Percentiles rank a stretch among this genome's conserved stretches.
These are phyloP conservation scores for Leishmania tropica DNA, from an alignment of 208 protist genomes.

Conservation along the genomic window DNA sequence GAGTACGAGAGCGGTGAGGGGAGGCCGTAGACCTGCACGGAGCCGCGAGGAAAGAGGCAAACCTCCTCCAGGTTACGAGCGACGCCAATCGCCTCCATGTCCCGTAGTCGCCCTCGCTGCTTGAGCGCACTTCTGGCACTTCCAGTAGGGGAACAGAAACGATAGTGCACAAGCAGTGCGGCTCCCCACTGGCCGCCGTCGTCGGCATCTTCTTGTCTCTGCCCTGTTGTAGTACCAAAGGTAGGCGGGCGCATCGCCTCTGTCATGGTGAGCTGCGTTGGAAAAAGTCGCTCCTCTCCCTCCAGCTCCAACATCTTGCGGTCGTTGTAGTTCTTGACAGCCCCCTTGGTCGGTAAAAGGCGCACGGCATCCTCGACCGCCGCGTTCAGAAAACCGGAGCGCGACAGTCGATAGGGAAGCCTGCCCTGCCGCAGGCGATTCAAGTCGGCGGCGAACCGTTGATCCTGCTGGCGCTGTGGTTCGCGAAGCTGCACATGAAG, in stretches of 20 bases:
- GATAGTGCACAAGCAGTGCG: constrained; percentile 25
- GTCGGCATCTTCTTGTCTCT: not conserved
- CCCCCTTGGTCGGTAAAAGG: constrained; percentile 65
- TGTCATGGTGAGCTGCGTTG: constrained; percentile 35
- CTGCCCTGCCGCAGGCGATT: constrained; percentile 64
- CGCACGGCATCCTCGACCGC: constrained; percentile 59
- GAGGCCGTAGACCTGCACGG: constrained; percentile 10
- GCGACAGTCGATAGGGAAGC: constrained; percentile 64
- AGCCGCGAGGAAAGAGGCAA: constrained; percentile 11
- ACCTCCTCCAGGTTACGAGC: constrained; percentile 9
- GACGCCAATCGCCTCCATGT: not conserved
- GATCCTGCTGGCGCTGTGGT: constrained; percentile 58
- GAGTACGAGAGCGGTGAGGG: constrained; percentile 32
- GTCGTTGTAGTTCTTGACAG: constrained; percentile 72
- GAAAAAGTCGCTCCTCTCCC: constrained; percentile 52
- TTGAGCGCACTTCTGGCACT: not conserved
- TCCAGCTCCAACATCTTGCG: constrained; percentile 67
- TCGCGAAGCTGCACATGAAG: constrained; percentile 66
- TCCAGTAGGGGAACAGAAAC: not conserved
- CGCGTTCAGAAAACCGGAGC: constrained; percentile 62
- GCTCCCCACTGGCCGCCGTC: not conserved
- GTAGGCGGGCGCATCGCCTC: not conserved
- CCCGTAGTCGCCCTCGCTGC: not conserved
- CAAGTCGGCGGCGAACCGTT: constrained; percentile 57
- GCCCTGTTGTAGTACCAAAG: not conserved